A percentile compares a stretch with the other conserved stretches of the same genome.
Evolutionary conservation across 75 land plant genomes (phyloP).

Genomic region (Azolla pinnata): DNA sequence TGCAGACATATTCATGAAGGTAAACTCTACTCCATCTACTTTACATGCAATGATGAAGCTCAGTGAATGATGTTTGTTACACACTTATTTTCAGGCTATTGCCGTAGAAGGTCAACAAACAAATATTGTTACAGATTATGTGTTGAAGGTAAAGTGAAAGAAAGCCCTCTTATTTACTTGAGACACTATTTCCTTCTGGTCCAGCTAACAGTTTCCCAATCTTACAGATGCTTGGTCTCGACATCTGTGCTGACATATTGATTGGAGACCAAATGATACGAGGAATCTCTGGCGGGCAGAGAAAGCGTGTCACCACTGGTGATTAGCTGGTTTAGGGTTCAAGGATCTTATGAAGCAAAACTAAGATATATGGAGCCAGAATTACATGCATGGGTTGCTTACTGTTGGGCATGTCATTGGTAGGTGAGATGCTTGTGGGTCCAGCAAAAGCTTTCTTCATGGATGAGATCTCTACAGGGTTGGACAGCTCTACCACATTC

Average conservation of each 20-base stretch:
- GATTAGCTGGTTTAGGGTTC: not conserved
- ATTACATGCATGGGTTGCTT: not conserved
- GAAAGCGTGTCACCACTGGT: conserved; percentile 31
- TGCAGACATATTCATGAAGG: conserved; percentile 82
- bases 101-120: conserved; percentile 54
- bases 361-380: not conserved
- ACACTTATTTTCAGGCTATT: conserved; percentile 14
- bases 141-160: conserved; percentile 45
- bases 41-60: no score
- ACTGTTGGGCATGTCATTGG: not conserved
- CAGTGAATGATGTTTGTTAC: not conserved
- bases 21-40: no score
- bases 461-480: conserved; percentile 39
- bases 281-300: conserved; percentile 33
- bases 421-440: conserved; percentile 38
- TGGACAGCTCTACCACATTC: conserved; percentile 35
- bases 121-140: conserved; percentile 58
- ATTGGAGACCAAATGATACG: conserved; percentile 30
- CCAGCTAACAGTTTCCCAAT: not conserved
- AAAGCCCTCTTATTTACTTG: not conserved
- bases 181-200: not conserved
- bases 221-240: conserved; percentile 26
- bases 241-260: conserved; percentile 26
- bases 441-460: conserved; percentile 30
- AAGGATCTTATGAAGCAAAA: not conserved